Evolutionary conservation across 805 yeast species (phyloP), one percentile per base, ranked within the genome.

Genomic region (Metschnikowia vanudenii): DNA sequence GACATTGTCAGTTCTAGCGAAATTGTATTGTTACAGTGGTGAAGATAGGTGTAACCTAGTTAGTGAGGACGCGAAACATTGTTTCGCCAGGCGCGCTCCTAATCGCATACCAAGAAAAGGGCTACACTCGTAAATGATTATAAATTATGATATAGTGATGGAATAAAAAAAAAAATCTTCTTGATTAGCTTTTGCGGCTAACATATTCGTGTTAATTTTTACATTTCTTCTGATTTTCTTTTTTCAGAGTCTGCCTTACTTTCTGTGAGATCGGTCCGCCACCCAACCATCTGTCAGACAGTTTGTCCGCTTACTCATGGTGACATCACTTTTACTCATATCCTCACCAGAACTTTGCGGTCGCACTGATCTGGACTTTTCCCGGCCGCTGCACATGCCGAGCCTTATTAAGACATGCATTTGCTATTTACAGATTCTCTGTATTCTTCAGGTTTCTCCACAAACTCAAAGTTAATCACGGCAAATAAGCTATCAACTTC

Each of bases 231-330:
- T 6, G 6, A 6, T 29, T 14, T 17, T 30, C 11, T 3, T 10
- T 30, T 30, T 8, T 14, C 17, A 30, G 6, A 6, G 9, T 26
- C 7, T 10, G 28, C 28, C 28, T 3, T 26, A 7, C 11, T 7
- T 30, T 30, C 17, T 14, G 10, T 17, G 11, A 33, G 36, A 14
- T 33, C 22, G 22, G 20, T 14, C 36, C 19, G 36, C 20, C 9
- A 30, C 17, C 33, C n/a, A 30, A 30, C 17, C 33, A n/a, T n/a
- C 4, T 14, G 17, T 30, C 33, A n/a, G 5, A 11, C 33, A 13
- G 17, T 20, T 36, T 20, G 6, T 19, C 14, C 34, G 47, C 43
- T 45, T 45, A 39, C 47, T 45, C 47, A 45, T 39, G 19, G 10
- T 16, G 37, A 24, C 33, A n/a, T 14, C 10, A 29, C 35, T 45